Base-by-base conservation (phyloP, 2,329 filamentous ascomycete genomes). In the Monilinia laxa region DNA sequence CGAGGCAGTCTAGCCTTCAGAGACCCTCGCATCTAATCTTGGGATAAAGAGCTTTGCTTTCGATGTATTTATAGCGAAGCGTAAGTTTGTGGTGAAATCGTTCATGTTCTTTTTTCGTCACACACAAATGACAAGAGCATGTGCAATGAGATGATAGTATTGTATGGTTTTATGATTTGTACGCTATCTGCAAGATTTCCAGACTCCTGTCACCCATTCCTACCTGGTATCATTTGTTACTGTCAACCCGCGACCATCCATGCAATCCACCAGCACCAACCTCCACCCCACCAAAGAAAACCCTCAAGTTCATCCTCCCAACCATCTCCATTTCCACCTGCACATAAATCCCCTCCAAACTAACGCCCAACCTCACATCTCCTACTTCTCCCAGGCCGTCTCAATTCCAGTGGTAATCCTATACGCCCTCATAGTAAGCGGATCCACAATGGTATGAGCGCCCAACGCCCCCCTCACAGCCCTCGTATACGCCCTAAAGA, bases 401-500 rank as follows among this genome's bases (percentile, higher is more conserved):
- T 35, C 38, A 25, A 16, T 49, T 2, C 51, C 60, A 18, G 51
- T 63, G 3, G 20, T 49, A 25, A 57, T 20, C 53, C 25, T 28
- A 20, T 59, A 42, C 9, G 28, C n/a, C n/a, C 16, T 23, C 25
- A 35, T 23, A 0, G 45, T 47, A 38, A 65, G 16, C 20, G 65
- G 58, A 64, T 63, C 49, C 3, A 55, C 12, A 62, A 66, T 47
- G 0, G 57, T 51, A 47, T 62, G 56, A 10, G 38, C 14, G 1
- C 38, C 47, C 49, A 66, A 42, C 2, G 23, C 14, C 1, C 56
- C 57, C 42, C 59, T 53, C 11, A 64, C 16, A 1, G 54, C 35
- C 25, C 65, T 20, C 16, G 31, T 65, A 28, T 62, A 68, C 4
- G 52, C 55, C 20, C 40, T 62, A 6, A 70, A 38, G 14, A 71